Conservation (phyloP, 306 rosid genomes). For the Clitoria ternatea region DNA sequence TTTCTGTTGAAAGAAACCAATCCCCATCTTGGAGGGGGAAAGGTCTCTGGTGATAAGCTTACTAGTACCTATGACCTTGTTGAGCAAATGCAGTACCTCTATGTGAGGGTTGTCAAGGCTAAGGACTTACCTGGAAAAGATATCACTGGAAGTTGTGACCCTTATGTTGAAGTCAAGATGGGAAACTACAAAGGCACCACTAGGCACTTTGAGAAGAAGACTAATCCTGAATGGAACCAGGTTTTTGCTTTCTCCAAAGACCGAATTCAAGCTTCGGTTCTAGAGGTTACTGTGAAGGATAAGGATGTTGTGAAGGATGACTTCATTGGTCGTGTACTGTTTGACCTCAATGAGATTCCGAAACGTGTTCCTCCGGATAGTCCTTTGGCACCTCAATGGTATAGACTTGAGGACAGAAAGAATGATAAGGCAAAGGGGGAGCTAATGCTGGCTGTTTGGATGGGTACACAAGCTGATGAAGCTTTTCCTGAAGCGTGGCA, state of each 20-base stretch:
- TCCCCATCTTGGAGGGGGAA: conserved; percentile 96
- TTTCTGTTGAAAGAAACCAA: conserved; percentile 91
- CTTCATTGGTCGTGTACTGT: conserved; percentile 67
- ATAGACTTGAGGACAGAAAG: conserved; percentile 74
- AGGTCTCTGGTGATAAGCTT: conserved; percentile 82
- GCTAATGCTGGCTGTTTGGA: conserved; percentile 98
- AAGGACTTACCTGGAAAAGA: conserved; percentile 80
- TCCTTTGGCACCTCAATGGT: conserved; percentile 95
- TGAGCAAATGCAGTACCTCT: conserved; percentile 99
- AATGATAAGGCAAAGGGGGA: conserved; percentile 74
- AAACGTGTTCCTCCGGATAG: conserved; percentile 95
- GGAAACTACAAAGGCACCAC: conserved; percentile 96
- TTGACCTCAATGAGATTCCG: conserved; percentile 84
- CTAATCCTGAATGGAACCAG: conserved; percentile 91
- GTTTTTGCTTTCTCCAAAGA: conserved; percentile 93
- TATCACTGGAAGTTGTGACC: conserved; percentile 93
- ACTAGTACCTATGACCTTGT: conserved; percentile 96
- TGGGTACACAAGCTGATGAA: conserved; percentile 99
- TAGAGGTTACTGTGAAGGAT: conserved; percentile 89
- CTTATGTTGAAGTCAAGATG: conserved; percentile 80
- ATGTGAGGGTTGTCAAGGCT: conserved; percentile 89
- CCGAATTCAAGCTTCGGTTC: conserved; percentile 74
- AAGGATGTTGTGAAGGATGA: conserved; percentile 91
- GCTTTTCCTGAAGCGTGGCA: conserved; percentile 99
- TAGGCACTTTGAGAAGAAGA: conserved; percentile 90